Conservation (phyloP, 2,329 filamentous ascomycete genomes). For the Byssothecium circinans region DNA sequence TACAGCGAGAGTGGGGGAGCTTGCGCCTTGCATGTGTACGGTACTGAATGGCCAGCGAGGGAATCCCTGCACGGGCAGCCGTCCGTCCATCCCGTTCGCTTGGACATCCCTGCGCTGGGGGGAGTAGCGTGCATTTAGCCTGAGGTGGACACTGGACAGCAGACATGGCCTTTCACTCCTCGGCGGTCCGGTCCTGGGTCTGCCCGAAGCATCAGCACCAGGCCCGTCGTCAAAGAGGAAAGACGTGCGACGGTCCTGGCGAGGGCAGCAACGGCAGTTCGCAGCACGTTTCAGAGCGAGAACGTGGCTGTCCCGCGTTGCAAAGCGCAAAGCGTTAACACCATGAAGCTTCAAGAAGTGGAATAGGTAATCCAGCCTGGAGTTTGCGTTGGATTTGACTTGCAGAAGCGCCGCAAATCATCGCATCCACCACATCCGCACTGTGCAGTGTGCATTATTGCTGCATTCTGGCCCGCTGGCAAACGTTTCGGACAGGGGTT, state of each 20-base stretch:
- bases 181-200: constrained; percentile 18
- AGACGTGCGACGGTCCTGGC: constrained; percentile 5
- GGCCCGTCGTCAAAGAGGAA: constrained; percentile 32
- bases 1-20: too few species aligned
- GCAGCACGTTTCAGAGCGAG: constrained; percentile 31
- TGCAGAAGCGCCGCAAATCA: constrained; percentile 37
- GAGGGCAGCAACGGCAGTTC: constrained; percentile 27
- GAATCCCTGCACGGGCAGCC: constrained; percentile 36
- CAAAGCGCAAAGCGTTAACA: constrained; percentile 8
- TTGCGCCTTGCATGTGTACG: too few species aligned
- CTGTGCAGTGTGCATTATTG: constrained; percentile 17
- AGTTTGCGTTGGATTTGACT: constrained; percentile 26
- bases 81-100: constrained; percentile 40
- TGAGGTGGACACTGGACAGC: constrained; percentile 32
- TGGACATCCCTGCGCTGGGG: constrained; percentile 36
- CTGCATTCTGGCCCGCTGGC: constrained; percentile 15
- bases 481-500: constrained; percentile 32
- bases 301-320: constrained; percentile 26
- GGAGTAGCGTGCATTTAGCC: constrained; percentile 38
- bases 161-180: constrained; percentile 16
- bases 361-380: not conserved
- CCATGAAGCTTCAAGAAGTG: constrained; percentile 10
- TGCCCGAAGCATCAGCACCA: constrained; percentile 33
- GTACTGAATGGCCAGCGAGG: constrained; percentile 12
- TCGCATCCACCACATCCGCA: constrained; percentile 38